A percentile compares a stretch with the other conserved stretches of the same genome.
These are phyloP conservation scores for Ophiostoma piceae DNA, from an alignment of 2,329 filamentous ascomycete species.

Conservation along the genomic window DNA sequence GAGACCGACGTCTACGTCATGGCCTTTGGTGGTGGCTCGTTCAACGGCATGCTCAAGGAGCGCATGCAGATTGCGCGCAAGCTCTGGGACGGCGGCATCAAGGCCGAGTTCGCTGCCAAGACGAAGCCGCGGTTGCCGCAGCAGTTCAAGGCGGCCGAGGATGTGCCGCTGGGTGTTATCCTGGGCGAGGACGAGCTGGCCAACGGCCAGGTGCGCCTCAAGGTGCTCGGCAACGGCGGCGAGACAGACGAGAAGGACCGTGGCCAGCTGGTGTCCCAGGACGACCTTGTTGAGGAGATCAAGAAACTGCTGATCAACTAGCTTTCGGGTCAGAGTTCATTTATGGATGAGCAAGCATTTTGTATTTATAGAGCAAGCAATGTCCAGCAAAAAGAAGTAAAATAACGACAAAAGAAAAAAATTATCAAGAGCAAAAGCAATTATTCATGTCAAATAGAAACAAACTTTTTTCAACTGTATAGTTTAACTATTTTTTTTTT, in stretches of 20 bases:
- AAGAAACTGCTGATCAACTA: constrained; percentile 35
- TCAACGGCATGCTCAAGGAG: constrained; percentile 73
- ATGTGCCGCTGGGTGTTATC: constrained; percentile 80
- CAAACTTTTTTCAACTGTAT: no score
- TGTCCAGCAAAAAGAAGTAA: background rate
- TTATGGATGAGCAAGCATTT: background rate
- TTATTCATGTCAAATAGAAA: background rate
- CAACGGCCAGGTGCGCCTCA: constrained; percentile 78
- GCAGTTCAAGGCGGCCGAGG: constrained; percentile 91
- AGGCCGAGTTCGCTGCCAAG: constrained; percentile 85
- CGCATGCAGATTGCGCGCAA: constrained; percentile 72
- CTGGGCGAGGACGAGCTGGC: constrained; percentile 86
- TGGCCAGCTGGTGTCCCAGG: constrained; percentile 66
- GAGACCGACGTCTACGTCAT: constrained; percentile 91
- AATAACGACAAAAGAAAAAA: background rate
- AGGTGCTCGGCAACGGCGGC: constrained; percentile 57
- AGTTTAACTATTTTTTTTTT: no score
- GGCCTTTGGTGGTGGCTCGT: constrained; percentile 73
- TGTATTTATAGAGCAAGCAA: constrained; percentile 6
- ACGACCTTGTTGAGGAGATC: constrained; percentile 59
- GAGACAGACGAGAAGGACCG: constrained; percentile 88
- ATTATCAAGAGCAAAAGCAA: background rate
- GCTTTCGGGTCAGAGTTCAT: background rate
- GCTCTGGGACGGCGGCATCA: constrained; percentile 84
- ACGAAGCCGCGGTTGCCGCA: constrained; percentile 80